Evolutionary conservation across 208 protist species (phyloP).

Genomic region (Blechomonas ayalai): DNA sequence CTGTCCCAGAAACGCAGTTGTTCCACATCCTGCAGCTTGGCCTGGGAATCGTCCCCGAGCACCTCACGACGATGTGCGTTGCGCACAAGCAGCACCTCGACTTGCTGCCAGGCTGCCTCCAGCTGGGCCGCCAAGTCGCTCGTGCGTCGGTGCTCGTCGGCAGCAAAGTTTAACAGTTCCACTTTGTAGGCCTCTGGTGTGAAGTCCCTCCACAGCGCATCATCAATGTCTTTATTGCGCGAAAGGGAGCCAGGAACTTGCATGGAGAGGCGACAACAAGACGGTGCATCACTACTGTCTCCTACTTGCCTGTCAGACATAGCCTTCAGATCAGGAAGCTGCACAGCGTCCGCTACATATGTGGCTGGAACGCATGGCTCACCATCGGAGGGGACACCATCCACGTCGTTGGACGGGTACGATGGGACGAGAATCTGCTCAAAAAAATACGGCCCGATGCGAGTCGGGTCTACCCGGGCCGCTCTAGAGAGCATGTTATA

Average conservation of each 20-base stretch:
- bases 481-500: too few relatives aligned
- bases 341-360: neutral
- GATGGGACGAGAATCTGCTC: constrained; percentile 22
- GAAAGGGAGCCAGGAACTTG: constrained; percentile 7
- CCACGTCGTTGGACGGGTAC: too few relatives aligned
- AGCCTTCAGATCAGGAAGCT: neutral
- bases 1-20: constrained; percentile 50
- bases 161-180: constrained; percentile 2
- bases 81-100: constrained; percentile 38
- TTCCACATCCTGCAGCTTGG: constrained; percentile 11
- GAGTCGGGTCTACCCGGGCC: constrained; percentile 22
- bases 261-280: neutral
- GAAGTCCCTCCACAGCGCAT: constrained; percentile 22
- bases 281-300: neutral
- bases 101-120: constrained; percentile 33
- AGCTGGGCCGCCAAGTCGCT: constrained; percentile 24
- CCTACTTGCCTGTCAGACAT: neutral
- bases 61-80: constrained; percentile 30
- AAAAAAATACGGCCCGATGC: constrained; percentile 50
- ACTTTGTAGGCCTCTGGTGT: constrained; percentile 19
- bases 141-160: constrained; percentile 16
- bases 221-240: constrained; percentile 3
- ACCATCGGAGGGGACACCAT: too few relatives aligned
- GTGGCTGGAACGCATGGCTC: neutral
- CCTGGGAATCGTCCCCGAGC: constrained; percentile 17